Percentiles rank a stretch among this genome's conserved stretches.
These are phyloP conservation scores for Claviceps spartinae DNA, from an alignment of 2,329 filamentous ascomycete species.

Conservation along the genomic window DNA sequence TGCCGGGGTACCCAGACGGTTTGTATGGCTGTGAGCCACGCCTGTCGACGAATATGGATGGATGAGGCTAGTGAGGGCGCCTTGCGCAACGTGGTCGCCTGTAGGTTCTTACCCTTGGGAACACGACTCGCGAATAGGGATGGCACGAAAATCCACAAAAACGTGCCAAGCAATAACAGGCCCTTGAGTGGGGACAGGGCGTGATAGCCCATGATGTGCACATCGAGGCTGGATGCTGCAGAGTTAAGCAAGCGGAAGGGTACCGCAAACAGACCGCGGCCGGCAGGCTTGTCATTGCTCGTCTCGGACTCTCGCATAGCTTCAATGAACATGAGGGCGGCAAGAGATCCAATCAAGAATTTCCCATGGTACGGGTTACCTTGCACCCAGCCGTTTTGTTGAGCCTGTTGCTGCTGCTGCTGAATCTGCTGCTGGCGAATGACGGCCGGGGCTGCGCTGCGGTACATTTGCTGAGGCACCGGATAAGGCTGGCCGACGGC, in stretches of 20 bases:
- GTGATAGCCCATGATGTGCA: conserved; percentile 42
- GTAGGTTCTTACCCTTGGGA: conserved; percentile 38
- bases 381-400: conserved; percentile 40
- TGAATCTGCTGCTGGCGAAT: conserved; percentile 44
- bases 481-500: conserved; percentile 41
- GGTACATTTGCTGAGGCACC: conserved; percentile 34
- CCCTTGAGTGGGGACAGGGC: conserved; percentile 39
- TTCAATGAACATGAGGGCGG: conserved; percentile 83
- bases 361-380: conserved; percentile 51
- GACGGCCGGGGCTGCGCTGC: conserved; percentile 26
- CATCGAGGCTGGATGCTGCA: conserved; percentile 32
- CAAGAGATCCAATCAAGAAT: conserved; percentile 84
- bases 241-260: conserved; percentile 44
- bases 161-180: conserved; percentile 35
- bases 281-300: conserved; percentile 48
- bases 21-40: conserved; percentile 87
- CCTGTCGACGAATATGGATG: conserved; percentile 72
- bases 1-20: conserved; percentile 84
- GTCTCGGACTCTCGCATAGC: conserved; percentile 56
- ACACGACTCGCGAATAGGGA: conserved; percentile 31
- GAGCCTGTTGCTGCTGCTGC: conserved; percentile 35
- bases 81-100: conserved; percentile 31
- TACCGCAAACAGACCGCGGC: conserved; percentile 52
- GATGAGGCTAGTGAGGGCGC: conserved; percentile 67
- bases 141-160: conserved; percentile 43